Evolutionary conservation across 768 basidiomycete species (phyloP).

Genomic region (Tricholoma sp.): DNA sequence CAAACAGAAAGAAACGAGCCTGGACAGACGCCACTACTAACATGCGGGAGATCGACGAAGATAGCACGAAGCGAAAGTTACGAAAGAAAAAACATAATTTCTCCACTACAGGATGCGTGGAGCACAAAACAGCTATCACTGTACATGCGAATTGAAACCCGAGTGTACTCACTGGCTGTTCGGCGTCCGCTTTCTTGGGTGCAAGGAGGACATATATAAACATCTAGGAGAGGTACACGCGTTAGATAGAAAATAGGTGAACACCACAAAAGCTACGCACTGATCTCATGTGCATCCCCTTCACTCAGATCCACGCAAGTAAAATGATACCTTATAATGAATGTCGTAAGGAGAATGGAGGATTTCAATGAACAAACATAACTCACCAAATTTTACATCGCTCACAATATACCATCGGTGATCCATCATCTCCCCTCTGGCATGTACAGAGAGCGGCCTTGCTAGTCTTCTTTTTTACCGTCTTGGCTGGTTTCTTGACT

Average conservation of each 20-base stretch:
- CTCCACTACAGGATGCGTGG: slow-evolving; percentile 30
- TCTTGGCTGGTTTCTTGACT: slow-evolving; percentile 11
- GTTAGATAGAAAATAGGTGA: background rate
- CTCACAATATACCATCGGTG: slow-evolving; percentile 75
- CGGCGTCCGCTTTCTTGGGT: slow-evolving; percentile 54
- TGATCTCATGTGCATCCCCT: slow-evolving; percentile 68
- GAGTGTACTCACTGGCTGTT: slow-evolving; percentile 72
- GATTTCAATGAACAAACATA: slow-evolving; percentile 1
- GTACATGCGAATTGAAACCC: slow-evolving; percentile 26
- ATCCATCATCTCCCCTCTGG: slow-evolving; percentile 64
- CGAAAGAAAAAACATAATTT: slow-evolving; percentile 25
- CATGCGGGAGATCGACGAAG: slow-evolving; percentile 10
- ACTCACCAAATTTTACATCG: slow-evolving; percentile 64
- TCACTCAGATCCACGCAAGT: slow-evolving; percentile 59
- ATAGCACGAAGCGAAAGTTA: slow-evolving; percentile 22
- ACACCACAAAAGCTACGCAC: slow-evolving; percentile 37
- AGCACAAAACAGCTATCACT: slow-evolving; percentile 21
- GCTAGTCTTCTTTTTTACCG: slow-evolving; percentile 5
- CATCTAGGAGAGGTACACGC: slow-evolving; percentile 35
- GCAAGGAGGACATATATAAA: slow-evolving; percentile 53
- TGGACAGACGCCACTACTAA: slow-evolving; percentile 14
- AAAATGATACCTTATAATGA: slow-evolving; percentile 69
- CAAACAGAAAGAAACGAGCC: slow-evolving; percentile 10
- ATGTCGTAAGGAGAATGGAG: slow-evolving; percentile 1
- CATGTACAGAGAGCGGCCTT: slow-evolving; percentile 53